A percentile compares a stretch with the other conserved stretches of the same genome.
Conservation (phyloP, 2,329 filamentous ascomycete species). For the Pseudogymnoascus sp. region DNA sequence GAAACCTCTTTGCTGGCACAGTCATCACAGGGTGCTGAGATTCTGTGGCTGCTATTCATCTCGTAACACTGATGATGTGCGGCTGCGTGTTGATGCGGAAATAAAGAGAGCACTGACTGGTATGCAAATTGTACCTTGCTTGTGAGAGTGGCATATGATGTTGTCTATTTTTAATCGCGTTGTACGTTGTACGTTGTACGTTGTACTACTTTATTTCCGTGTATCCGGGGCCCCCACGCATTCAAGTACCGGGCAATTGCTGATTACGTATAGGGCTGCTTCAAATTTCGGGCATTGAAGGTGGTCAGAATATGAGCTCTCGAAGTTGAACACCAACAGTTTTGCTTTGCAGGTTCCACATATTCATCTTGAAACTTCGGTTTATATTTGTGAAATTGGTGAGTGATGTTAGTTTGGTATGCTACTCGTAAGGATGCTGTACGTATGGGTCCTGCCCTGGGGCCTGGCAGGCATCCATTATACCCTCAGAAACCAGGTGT, state of each 20-base stretch:
- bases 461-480: background rate
- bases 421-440: background rate
- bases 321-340: background rate
- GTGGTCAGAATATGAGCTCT: background rate
- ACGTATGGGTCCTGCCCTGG: background rate
- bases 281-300: background rate
- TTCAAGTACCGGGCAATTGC: background rate
- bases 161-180: background rate
- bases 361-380: background rate
- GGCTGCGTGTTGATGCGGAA: background rate
- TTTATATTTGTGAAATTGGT: background rate
- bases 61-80: background rate
- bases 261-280: background rate
- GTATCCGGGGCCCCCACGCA: background rate
- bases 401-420: background rate
- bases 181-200: too few relatives aligned
- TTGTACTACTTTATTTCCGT: background rate
- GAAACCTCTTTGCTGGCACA: slow-evolving; percentile 1
- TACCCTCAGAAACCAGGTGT: background rate
- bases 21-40: background rate
- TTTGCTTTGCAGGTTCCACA: background rate
- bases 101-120: slow-evolving; percentile 10
- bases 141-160: background rate
- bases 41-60: background rate
- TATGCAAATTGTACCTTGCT: background rate